Evolutionary conservation across 345 rosid genomes (phyloP).

Genomic region (Aethionema arabicum): DNA sequence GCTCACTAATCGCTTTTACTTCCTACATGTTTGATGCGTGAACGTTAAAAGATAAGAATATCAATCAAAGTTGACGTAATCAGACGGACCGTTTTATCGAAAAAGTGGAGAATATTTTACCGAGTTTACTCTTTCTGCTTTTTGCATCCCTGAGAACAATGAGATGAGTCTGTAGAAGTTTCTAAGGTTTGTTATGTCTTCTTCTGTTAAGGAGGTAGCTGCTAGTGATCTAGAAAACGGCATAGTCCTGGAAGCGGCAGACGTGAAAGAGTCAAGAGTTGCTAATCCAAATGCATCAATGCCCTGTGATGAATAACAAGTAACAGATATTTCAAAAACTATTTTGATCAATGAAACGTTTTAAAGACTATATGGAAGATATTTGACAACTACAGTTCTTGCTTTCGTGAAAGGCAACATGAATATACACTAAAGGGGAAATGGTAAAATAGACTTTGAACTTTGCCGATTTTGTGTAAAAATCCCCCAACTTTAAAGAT

Average conservation of each 20-base stretch:
- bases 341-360: not conserved
- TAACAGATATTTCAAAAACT: not conserved
- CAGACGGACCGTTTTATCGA: not conserved
- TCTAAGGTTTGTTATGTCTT: constrained; percentile 71
- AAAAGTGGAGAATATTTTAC: constrained; percentile 38
- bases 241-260: constrained; percentile 42
- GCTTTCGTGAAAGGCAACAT: too few relatives aligned
- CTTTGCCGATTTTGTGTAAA: too few relatives aligned
- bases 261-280: constrained; percentile 61
- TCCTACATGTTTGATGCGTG: constrained; percentile 43
- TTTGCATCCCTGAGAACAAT: constrained; percentile 55
- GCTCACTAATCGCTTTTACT: constrained; percentile 33
- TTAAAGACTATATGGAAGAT: too few relatives aligned
- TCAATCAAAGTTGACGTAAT: too few relatives aligned
- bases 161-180: constrained; percentile 65
- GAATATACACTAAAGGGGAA: too few relatives aligned
- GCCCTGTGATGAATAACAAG: constrained; percentile 50
- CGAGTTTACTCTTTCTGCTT: constrained; percentile 32
- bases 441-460: too few relatives aligned
- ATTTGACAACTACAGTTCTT: too few relatives aligned
- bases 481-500: too few relatives aligned
- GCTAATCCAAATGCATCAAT: constrained; percentile 90
- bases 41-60: not conserved
- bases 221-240: constrained; percentile 52
- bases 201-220: constrained; percentile 57